Base-by-base conservation (phyloP, 768 basidiomycete genomes). In the Suillus bovinus region DNA sequence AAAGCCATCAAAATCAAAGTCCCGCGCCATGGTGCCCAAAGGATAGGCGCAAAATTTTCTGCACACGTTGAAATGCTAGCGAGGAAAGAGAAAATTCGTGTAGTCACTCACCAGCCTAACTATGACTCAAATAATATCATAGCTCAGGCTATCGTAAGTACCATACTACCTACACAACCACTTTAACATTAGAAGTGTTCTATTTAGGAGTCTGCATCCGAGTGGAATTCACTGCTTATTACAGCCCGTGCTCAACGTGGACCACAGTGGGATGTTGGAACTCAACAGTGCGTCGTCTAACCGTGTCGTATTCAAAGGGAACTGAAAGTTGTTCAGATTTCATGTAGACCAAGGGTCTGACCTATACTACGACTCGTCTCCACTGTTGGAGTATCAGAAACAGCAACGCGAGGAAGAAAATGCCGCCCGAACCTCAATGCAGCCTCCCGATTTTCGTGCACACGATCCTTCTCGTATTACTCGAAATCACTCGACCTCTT, bases 241-340 rank as follows among this genome's bases (percentile, higher is more conserved):
- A 88, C 87, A 31, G 92, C 92, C 4, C 84, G 92, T 41, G 92
- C 91, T 9, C 86, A 89, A 62, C 80, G 92, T 63, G 92, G 92
- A 0, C 92, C 92, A 4, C 91, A 93, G 68, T 94, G 91, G 91
- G 92, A 94, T 71, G 80, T 93, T 42, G 90, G 90, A 20, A 92
- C 92, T 16, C 91, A 94, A 72, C 87, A 90, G 92, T 93, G 67
- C 67, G 89, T 81, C 54, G 36, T 33, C 38, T 52, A 24, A 6
- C 47, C 22, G 33, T 24, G 14, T 39, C 27, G 1, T 10, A 5
- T 58, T 17, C 39, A 31, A 13, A 46, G 27, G 17, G 38, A 58
- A 58, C 24, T 59, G 14, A 33, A 59, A 41, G n/a, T 14, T 33
- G 27, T 22, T 39, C 62, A 93, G 91, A 67, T 93, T 91, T 71